Evolutionary conservation across 2,329 filamentous ascomycete genomes (phyloP), one percentile per base, ranked within the genome.

Genomic region (Tolypocladium sp.): DNA sequence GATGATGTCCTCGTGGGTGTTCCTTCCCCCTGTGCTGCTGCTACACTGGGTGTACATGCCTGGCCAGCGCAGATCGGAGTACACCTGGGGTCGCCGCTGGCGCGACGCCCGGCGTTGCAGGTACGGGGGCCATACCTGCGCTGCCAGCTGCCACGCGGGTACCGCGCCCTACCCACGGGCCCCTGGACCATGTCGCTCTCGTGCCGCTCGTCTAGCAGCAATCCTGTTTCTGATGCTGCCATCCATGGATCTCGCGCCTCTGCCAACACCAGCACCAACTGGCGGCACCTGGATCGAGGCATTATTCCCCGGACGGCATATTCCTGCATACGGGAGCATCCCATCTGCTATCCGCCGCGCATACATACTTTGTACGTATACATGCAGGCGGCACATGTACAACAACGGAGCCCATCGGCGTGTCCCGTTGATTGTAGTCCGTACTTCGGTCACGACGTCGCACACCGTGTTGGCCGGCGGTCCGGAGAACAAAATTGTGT

Each of bases 291-390:
- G 30, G n/a, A 22, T 38, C 35, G 42, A 25, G 56, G 56, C 42
- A 57, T 57, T 38, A 57, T 35, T 40, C 33, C 56, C 44, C 27
- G 30, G 56, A 38, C 56, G 56, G 56, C 33, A 57, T 38, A 57
- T 49, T 35, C 41, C 8, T 51, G 27, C 46, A 46, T 51, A 33
- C 46, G 13, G 44, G 25, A 49, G 46, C 46, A 25, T 30, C 25
- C 25, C 46, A 30, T 51, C 46, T 33, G 25, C 44, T 30, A 30
- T 49, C 44, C 44, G 44, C 27, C 46, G n/a, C 27, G 17, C 27
- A n/a, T n/a, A 33, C 35, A 13, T 37, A 12, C 35, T 33, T 7
- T 7, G 12, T 37, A 12, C 35, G 6, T 33, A 8, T 27, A 22
- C 44, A 27, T 49, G 42, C 42, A 46, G 42, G 17, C 44, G 44